A percentile compares a stretch with the other conserved stretches of the same genome.
phyloP scores from a whole-genome alignment of 192 early-diverging fungal genomes.

The Gorgonomyces haynaldii region DNA sequence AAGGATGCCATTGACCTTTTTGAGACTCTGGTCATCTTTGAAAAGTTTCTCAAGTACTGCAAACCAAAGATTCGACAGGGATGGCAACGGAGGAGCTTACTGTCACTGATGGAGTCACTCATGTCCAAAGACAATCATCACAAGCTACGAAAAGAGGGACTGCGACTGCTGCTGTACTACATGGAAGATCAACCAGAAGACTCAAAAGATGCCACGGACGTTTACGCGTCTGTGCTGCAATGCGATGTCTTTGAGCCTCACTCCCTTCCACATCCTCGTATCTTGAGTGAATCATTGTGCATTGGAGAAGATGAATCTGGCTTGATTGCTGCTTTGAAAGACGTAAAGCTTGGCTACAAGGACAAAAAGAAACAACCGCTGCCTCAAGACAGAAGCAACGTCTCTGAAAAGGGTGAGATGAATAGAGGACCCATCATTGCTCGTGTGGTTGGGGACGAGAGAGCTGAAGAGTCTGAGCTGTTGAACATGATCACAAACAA shows the following conservation, averaged over 20 bases:
- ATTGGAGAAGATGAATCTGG: conserved; percentile 6
- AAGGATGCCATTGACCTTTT: conserved; percentile 60
- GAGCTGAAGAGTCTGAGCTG: too few species aligned
- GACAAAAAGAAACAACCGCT: too few species aligned
- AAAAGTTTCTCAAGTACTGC: conserved; percentile 55
- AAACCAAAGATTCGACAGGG: conserved; percentile 60
- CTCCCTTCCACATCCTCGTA: not conserved
- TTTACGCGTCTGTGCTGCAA: conserved; percentile 33
- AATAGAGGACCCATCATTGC: too few species aligned
- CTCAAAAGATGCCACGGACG: conserved; percentile 39
- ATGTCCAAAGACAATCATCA: conserved; percentile 59
- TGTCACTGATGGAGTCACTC: conserved; percentile 49
- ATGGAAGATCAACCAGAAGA: conserved; percentile 55
- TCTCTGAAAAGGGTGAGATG: too few species aligned
- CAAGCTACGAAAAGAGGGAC: conserved; percentile 55
- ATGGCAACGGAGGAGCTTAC: conserved; percentile 62
- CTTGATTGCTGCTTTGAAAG: not conserved
- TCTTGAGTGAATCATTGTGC: not conserved
- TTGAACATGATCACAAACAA: too few species aligned
- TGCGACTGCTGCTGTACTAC: conserved; percentile 60
- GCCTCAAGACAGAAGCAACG: too few species aligned
- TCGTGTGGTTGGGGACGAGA: too few species aligned
- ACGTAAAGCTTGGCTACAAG: too few species aligned
- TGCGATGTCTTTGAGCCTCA: not conserved
- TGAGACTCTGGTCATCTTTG: conserved; percentile 48